Conservation (phyloP, 1,284 basidiomycete species). For the Trichosporon ovoides region DNA sequence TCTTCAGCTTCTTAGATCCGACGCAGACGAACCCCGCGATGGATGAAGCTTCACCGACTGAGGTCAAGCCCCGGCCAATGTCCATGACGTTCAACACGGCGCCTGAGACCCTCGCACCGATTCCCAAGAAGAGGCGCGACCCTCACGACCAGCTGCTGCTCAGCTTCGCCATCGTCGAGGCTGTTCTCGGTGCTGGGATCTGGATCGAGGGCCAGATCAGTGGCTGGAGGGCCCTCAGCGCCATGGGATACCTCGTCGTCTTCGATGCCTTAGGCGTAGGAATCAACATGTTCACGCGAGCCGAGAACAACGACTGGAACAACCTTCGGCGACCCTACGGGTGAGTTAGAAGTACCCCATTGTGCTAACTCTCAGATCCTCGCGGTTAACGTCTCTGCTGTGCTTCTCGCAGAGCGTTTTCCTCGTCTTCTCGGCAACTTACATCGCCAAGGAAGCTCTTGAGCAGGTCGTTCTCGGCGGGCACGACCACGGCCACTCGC, state of each 20-base stretch:
- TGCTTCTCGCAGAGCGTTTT: constrained; percentile 86
- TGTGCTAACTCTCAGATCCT: constrained; percentile 54
- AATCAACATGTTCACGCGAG: constrained; percentile 55
- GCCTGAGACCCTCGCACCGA: constrained; percentile 24
- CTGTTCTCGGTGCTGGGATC: constrained; percentile 55
- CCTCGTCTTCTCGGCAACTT: constrained; percentile 82
- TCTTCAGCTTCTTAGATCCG: constrained; percentile 80
- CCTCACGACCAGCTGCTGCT: constrained; percentile 46
- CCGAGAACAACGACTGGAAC: constrained; percentile 31
- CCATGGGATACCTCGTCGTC: constrained; percentile 90
- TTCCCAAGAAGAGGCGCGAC: constrained; percentile 37
- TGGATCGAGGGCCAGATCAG: constrained; percentile 90
- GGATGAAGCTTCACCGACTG: not conserved
- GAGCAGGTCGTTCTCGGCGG: constrained; percentile 55
- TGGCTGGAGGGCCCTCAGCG: constrained; percentile 83
- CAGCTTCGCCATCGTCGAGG: constrained; percentile 50
- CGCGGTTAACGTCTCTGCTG: constrained; percentile 67
- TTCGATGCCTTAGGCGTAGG: constrained; percentile 83
- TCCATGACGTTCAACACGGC: constrained; percentile 25
- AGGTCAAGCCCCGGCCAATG: constrained; percentile 18
- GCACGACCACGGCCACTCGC: constrained; percentile 20
- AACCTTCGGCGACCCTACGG: constrained; percentile 59
- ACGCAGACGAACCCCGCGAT: constrained; percentile 40
- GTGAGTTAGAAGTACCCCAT: constrained; percentile 52
- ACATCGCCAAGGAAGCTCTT: constrained; percentile 88